Evolutionary conservation across 768 basidiomycete species (phyloP), one percentile per base, ranked within the genome.

Genomic region (Boletus tomentosulus): DNA sequence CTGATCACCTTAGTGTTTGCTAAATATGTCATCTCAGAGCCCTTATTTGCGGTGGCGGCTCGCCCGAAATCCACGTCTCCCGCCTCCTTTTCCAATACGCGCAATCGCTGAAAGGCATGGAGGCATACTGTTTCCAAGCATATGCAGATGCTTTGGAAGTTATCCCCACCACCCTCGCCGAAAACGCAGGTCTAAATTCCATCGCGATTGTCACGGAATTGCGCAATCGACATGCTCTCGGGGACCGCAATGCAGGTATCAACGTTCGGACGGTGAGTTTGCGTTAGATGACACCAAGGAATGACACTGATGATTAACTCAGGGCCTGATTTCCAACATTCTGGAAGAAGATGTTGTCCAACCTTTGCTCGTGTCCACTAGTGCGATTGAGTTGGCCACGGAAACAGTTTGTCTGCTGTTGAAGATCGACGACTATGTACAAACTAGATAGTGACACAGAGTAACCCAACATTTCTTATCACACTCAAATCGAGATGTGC

Each of bases 81-180:
- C 85, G 95, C 48, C 75, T 89, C 61, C 79, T 99, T 46, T 86
- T 92, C 1, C 91, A 97, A 70, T 83, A 96, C 62, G 85, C 94
- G 2, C 92, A 96, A 60, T 88, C 92, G 1, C 79, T 98, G 56
- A 96, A 89, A 71, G 96, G 97, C 46, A 98, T 98, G 88, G 95
- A 98, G 71, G 92, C 96, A 9, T 98, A 98, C 72, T 98, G 97
- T 72, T 97, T 98, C 85, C 92, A 97, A 64, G 95, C 94, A 4
- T 99, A 93, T 66, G 95, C 97, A 28, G 96, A 98, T 64, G 94
- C 97, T 1, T 80, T 99, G 46, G 97, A 98, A 71, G 90, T 98
- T 57, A 98, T 99, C 57, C 97, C 97, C 4, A 96, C 88, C 3
- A 99, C 97, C 0, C 78, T 99, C 22, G 97, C 97, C 25, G 97